A percentile compares a stretch with the other conserved stretches of the same genome.
Conservation (phyloP, 805 yeast species). For the Candida pseudofarinosa region DNA sequence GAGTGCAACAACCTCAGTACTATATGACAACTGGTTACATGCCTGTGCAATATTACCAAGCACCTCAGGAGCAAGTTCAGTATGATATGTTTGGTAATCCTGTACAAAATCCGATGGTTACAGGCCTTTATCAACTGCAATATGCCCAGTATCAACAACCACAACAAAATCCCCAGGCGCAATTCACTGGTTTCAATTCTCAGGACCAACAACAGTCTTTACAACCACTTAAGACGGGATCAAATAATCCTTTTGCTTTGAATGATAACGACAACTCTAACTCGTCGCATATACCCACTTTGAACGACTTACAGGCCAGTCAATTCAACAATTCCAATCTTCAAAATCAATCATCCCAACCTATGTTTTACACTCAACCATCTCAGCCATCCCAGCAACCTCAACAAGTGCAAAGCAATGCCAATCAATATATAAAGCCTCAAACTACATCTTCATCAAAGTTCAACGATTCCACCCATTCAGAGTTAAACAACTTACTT, state of each 20-base stretch:
- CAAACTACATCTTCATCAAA: slow-evolving; percentile 31
- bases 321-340: slow-evolving; percentile 11
- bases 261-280: slow-evolving; percentile 17
- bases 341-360: slow-evolving; percentile 12
- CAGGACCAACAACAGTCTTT: slow-evolving; percentile 28
- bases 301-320: slow-evolving; percentile 26
- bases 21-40: slow-evolving; percentile 24
- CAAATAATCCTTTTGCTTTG: slow-evolving; percentile 76
- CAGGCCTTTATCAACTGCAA: slow-evolving; percentile 48
- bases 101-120: slow-evolving; percentile 48
- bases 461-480: slow-evolving; percentile 44
- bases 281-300: slow-evolving; percentile 16
- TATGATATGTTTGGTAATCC: slow-evolving; percentile 69
- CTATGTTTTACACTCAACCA: slow-evolving; percentile 24
- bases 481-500: slow-evolving; percentile 69
- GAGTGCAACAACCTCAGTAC: slow-evolving; percentile 24
- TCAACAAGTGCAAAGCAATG: slow-evolving; percentile 12
- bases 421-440: slow-evolving; percentile 28
- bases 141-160: slow-evolving; percentile 25
- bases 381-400: slow-evolving; percentile 14
- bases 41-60: slow-evolving; percentile 18
- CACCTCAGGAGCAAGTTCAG: slow-evolving; percentile 24
- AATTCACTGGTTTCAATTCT: slow-evolving; percentile 20
- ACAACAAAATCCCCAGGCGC: slow-evolving; percentile 16
- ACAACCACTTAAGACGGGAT: slow-evolving; percentile 62